A percentile compares a stretch with the other conserved stretches of the same genome.
Evolutionary conservation across 2,329 filamentous ascomycete genomes (phyloP).

Genomic region (Penicillium sp.): DNA sequence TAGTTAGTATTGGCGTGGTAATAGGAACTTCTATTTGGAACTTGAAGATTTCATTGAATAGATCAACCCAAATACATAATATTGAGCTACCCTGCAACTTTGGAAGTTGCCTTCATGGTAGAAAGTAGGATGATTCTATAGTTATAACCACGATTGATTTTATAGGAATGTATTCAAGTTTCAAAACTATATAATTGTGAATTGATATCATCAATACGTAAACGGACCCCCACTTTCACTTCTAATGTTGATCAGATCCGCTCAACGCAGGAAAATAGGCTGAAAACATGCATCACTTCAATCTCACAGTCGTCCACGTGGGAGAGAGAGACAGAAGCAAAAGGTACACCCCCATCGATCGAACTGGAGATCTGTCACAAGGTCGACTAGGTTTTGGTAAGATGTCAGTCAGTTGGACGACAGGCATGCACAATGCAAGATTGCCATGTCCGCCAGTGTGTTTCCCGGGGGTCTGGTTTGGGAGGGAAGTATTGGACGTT

Average conservation of each 20-base stretch:
- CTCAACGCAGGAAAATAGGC: slow-evolving; percentile 4
- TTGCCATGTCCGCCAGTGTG: background rate
- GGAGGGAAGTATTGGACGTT: background rate
- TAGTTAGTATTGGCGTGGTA: too few relatives aligned
- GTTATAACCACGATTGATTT: too few relatives aligned
- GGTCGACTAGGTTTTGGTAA: background rate
- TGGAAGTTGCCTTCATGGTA: too few relatives aligned
- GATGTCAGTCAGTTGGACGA: slow-evolving; percentile 13
- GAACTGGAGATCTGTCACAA: slow-evolving; percentile 1
- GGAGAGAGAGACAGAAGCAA: background rate
- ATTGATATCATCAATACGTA: too few relatives aligned
- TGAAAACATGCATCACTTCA: background rate
- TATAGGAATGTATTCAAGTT: too few relatives aligned
- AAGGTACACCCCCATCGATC: background rate
- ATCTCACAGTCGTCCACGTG: background rate
- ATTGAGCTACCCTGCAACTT: too few relatives aligned
- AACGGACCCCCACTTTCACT: background rate
- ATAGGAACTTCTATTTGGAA: too few relatives aligned
- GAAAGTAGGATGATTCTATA: too few relatives aligned
- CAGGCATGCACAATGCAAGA: slow-evolving; percentile 13
- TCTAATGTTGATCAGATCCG: background rate
- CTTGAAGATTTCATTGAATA: too few relatives aligned
- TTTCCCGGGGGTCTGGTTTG: background rate
- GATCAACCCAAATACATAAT: too few relatives aligned
- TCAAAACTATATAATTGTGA: too few relatives aligned